These are phyloP conservation scores for Rhodosporidiobolus sp. DNA, from an alignment of 768 basidiomycete species.

Conservation along the genomic window DNA sequence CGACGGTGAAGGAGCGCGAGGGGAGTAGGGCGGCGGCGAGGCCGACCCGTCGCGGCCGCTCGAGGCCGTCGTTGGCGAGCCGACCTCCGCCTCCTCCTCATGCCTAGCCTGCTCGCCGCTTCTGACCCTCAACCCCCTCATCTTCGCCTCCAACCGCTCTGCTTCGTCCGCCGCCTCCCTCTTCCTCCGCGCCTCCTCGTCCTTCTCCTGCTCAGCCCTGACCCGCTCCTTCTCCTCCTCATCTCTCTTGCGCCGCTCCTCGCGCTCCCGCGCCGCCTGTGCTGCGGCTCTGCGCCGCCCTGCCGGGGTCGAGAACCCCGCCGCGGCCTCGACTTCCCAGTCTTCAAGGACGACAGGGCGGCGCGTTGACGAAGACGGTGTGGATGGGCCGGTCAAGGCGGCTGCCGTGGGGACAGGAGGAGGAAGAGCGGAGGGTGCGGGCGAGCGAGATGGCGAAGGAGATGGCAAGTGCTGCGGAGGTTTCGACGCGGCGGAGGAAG, in stretches of 20 bases:
- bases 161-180: neutral
- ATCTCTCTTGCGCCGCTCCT: neutral
- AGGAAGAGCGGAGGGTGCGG: neutral
- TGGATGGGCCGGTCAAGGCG: neutral
- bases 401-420: neutral
- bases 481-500: neutral
- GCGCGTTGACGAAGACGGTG: neutral
- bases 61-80: neutral
- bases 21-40: conserved; percentile 30
- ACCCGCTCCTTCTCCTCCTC: neutral
- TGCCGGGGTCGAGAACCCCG: conserved; percentile 20
- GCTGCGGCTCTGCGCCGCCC: conserved; percentile 22
- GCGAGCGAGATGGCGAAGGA: neutral
- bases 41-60: neutral
- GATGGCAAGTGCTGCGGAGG: neutral
- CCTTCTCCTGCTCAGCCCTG: neutral
- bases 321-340: conserved; percentile 32
- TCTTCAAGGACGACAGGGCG: conserved; percentile 20
- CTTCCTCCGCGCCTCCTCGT: neutral
- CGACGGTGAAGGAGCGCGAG: neutral
- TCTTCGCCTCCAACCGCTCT: neutral
- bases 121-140: neutral
- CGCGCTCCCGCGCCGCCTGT: conserved; percentile 7
- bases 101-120: neutral
- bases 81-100: neutral